Base-by-base conservation (phyloP, 2,329 filamentous ascomycete species). In the Tricladium varicosporioides region DNA sequence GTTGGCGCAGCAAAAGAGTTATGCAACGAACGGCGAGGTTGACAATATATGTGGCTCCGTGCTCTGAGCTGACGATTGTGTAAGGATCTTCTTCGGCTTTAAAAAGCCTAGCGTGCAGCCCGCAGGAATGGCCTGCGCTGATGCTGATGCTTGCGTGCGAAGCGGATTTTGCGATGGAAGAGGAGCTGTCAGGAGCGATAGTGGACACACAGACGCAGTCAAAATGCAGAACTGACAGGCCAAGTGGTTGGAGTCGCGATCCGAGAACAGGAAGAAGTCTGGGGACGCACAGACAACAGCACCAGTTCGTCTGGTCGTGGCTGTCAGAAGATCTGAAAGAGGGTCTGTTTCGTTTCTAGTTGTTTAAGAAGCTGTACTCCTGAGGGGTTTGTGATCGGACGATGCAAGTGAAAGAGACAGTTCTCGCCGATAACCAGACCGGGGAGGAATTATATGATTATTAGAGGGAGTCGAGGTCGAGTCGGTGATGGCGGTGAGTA, bases 301-400 rank as follows among this genome's bases (percentile, higher is more conserved):
- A 48, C n/a, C 32, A 46, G 56, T 59, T 55, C 48, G 57, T 55
- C 54, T 60, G 49, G 42, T 56, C 40, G 31, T n/a, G 9, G 36
- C 9, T 40, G 36, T 40, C 36, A 46, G 33, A n/a, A 18, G 27
- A 18, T 40, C 15, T 8, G 11, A 11, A 22, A 48, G 15, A 11
- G 46, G 9, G n/a, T 15, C 48, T 56, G 63, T 62, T 62, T 60
- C 56, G 62, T 65, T 65, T 65, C 62, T 58, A 56, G 42, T 58
- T 59, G 63, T 65, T 65, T 65, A 60, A 16, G 48, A 58, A 53
- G 43, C 54, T 60, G 63, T 62, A 62, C 60, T 64, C 60, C 60
- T 62, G 16, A 58, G 57, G 53, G 59, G 55, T 45, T 45, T 59
- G 56, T 60, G 60, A 60, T 48, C 19, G 47, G 43, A 10, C 32